phyloP scores from a whole-genome alignment of 2,329 filamentous ascomycete species.

The Chaetomium olivaceum region DNA sequence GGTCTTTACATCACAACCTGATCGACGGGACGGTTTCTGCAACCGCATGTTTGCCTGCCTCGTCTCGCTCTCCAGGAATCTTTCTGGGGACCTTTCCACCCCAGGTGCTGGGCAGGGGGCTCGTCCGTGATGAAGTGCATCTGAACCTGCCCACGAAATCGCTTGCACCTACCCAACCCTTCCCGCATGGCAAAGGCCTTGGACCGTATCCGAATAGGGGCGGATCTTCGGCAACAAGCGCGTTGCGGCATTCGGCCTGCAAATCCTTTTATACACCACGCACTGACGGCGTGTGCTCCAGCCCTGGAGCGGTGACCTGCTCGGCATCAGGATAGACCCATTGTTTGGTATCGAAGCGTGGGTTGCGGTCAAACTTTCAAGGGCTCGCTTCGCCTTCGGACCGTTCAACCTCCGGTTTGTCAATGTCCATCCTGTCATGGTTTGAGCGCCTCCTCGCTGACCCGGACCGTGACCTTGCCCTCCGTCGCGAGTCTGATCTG shows the following conservation, averaged over 20 bases:
- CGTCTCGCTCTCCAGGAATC: background rate
- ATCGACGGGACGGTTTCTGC: background rate
- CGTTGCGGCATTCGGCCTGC: background rate
- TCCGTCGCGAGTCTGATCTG: background rate
- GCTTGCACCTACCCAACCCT: background rate
- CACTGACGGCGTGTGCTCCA: background rate
- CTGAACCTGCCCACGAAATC: too few species aligned
- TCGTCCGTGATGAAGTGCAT: background rate
- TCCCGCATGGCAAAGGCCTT: too few species aligned
- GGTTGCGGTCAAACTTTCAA: slow-evolving; percentile 1
- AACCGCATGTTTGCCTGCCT: background rate
- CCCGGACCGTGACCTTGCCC: background rate
- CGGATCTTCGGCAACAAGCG: background rate
- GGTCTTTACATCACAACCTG: background rate
- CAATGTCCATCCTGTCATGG: slow-evolving; percentile 33
- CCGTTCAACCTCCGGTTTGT: slow-evolving; percentile 17
- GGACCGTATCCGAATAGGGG: too few species aligned
- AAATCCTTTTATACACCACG: background rate
- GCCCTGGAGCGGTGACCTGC: background rate
- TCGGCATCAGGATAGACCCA: background rate
- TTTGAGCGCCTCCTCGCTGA: slow-evolving; percentile 20
- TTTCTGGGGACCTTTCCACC: background rate
- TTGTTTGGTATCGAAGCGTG: background rate
- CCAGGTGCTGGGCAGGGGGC: background rate
- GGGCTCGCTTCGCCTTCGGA: slow-evolving; percentile 21